Conservation (phyloP, 257 asterid genomes). For the Apocynum venetum region DNA sequence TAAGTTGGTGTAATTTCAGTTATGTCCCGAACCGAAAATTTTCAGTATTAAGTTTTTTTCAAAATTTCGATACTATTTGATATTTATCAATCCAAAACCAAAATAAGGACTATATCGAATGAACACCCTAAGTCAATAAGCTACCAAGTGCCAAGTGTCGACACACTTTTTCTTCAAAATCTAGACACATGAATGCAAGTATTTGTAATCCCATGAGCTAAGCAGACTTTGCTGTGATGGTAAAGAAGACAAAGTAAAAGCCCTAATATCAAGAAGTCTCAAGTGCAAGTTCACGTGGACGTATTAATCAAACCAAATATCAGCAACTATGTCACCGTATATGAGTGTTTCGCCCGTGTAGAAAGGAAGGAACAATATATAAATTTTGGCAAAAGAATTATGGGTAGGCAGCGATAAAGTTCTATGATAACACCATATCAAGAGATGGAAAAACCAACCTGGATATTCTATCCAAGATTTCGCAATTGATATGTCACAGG, state of each 20-base stretch:
- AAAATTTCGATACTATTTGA: no score
- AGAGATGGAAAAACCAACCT: neutral
- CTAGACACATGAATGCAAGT: neutral
- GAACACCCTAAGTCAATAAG: no score
- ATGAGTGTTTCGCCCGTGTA: neutral
- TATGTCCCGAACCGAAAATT: no score
- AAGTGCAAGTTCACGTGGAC: neutral
- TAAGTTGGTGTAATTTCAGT: no score
- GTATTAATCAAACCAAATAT: neutral
- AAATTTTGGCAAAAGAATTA: neutral
- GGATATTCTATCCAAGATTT: conserved; percentile 3
- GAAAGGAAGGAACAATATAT: neutral
- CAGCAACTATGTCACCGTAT: neutral
- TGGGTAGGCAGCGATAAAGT: neutral
- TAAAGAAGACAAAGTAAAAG: neutral
- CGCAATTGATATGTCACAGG: conserved; percentile 5
- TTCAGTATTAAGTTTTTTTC: no score
- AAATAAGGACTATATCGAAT: no score
- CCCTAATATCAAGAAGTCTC: neutral
- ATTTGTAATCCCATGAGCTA: neutral
- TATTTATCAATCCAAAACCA: no score
- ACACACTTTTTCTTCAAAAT: neutral
- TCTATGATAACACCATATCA: neutral
- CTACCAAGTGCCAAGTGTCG: neutral
- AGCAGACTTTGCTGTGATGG: neutral